A percentile compares a stretch with the other conserved stretches of the same genome.
Conservation (phyloP, 768 basidiomycete species). For the Kockovaella imperatae region DNA sequence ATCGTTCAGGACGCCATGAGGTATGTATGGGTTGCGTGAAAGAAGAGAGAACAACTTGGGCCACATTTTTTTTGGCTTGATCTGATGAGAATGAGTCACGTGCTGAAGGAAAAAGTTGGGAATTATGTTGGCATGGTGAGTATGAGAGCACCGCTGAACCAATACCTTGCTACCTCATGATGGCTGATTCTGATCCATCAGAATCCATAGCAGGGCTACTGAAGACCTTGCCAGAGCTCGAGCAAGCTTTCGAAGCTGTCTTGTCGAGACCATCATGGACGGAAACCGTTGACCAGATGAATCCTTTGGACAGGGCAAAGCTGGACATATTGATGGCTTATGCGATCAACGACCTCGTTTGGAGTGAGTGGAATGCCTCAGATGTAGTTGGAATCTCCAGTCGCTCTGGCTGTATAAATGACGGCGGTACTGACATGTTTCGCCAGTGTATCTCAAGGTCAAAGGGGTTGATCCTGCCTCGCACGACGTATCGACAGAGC, state of each 20-base stretch:
- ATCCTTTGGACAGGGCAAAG: conserved; percentile 35
- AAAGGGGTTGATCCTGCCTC: conserved; percentile 39
- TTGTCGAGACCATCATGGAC: conserved; percentile 17
- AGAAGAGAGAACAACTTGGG: too few species aligned
- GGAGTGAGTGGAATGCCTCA: conserved; percentile 32
- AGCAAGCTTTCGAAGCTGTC: conserved; percentile 27
- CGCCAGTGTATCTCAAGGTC: conserved; percentile 39
- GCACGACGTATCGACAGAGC: conserved; percentile 42
- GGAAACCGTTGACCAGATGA: conserved; percentile 18
- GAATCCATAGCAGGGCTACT: too few species aligned
- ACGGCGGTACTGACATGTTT: background rate
- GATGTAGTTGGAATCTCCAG: background rate
- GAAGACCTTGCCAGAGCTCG: too few species aligned
- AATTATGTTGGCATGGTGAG: too few species aligned
- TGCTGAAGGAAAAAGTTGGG: too few species aligned
- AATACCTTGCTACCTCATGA: too few species aligned
- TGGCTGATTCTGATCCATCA: too few species aligned
- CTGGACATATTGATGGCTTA: conserved; percentile 41
- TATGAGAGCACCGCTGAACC: too few species aligned
- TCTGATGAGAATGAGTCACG: too few species aligned
- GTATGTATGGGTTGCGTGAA: too few species aligned
- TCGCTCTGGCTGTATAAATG: background rate
- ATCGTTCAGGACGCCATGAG: too few species aligned
- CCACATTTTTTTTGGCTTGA: too few species aligned
- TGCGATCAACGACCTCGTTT: conserved; percentile 43